Conservation (phyloP, 139 green algal species). For the Spirogloea muscicola region DNA sequence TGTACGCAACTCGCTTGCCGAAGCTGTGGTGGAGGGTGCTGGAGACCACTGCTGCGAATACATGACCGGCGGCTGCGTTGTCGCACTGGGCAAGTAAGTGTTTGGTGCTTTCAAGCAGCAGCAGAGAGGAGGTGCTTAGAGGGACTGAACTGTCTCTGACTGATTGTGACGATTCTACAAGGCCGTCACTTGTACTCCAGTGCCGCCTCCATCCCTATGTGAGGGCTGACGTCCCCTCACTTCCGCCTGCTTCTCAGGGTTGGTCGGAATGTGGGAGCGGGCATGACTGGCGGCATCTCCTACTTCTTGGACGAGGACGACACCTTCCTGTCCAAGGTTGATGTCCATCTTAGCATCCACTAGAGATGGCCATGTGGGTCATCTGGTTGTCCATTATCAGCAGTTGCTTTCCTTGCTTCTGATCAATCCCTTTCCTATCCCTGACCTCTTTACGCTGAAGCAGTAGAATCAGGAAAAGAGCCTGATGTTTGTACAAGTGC, state of each 20-base stretch:
- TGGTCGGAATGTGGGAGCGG: constrained; percentile 93
- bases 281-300: constrained; percentile 95
- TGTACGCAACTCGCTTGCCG: constrained; percentile 87
- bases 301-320: constrained; percentile 96
- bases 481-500: too few species aligned
- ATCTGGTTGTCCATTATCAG: background rate
- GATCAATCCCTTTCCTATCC: background rate
- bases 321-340: constrained; percentile 79
- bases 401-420: background rate
- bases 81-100: constrained; percentile 61
- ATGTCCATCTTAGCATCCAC: constrained; percentile 4
- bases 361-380: constrained; percentile 15
- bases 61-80: constrained; percentile 86
- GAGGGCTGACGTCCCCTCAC: too few species aligned
- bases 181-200: too few species aligned
- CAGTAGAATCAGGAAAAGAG: too few species aligned
- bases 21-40: constrained; percentile 90
- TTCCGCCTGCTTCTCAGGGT: too few species aligned
- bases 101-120: background rate
- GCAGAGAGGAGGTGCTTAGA: too few species aligned
- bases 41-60: constrained; percentile 99
- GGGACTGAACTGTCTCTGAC: too few species aligned
- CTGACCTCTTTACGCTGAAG: background rate
- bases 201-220: too few species aligned
- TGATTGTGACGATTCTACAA: too few species aligned